A percentile compares a stretch with the other conserved stretches of the same genome.
Evolutionary conservation across 768 basidiomycete genomes (phyloP).

Genomic region (Sarcodon aspratus): DNA sequence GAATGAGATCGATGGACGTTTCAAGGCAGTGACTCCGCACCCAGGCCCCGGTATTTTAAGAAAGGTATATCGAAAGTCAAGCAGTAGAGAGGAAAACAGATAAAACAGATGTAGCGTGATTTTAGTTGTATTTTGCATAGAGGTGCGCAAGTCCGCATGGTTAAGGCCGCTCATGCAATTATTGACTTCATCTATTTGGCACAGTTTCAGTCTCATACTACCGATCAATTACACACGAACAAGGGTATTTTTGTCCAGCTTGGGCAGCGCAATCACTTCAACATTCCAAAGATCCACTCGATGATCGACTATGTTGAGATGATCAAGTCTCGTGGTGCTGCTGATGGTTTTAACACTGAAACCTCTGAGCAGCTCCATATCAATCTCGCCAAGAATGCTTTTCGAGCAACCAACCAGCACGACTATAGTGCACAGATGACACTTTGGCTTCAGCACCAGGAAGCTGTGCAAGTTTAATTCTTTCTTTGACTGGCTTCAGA

Average conservation of each 20-base stretch:
- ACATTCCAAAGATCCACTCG: constrained; percentile 13
- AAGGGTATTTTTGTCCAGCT: constrained; percentile 25
- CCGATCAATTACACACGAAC: constrained; percentile 21
- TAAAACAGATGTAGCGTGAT: no score
- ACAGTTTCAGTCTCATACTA: constrained; percentile 20
- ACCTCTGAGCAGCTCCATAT: constrained; percentile 8
- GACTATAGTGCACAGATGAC: constrained; percentile 27
- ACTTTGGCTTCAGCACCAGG: constrained; percentile 21
- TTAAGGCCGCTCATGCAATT: constrained; percentile 9
- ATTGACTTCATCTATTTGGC: constrained; percentile 26
- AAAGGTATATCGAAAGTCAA: no score
- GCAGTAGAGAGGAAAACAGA: no score
- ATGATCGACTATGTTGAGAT: constrained; percentile 8
- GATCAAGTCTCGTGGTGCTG: constrained; percentile 8
- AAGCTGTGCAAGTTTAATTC: no score
- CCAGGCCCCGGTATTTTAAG: no score
- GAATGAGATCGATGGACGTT: no score
- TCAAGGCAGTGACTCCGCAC: no score
- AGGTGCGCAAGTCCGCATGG: neutral
- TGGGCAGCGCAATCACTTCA: constrained; percentile 17
- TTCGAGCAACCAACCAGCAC: neutral
- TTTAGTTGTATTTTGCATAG: no score
- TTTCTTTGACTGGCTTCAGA: no score
- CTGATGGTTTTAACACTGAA: constrained; percentile 9
- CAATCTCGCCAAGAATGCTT: constrained; percentile 2